Evolutionary conservation across 2,329 filamentous ascomycete species (phyloP).

Genomic region (Clonostachys rosea): DNA sequence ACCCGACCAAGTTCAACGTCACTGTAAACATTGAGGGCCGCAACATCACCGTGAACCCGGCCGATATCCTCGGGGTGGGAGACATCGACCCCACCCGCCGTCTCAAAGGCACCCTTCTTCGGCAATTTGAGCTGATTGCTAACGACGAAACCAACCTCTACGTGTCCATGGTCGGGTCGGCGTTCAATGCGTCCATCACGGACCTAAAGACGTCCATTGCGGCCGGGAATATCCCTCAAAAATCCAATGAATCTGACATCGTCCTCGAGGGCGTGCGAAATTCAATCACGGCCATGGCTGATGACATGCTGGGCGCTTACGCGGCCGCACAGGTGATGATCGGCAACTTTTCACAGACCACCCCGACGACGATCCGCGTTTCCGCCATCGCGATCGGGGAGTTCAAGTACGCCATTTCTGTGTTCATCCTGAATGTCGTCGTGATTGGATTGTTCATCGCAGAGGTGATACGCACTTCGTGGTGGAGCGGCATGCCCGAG

Average conservation of each 20-base stretch:
- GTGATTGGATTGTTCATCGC: slow-evolving; percentile 2
- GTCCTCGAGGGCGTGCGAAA: background rate
- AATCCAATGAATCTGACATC: background rate
- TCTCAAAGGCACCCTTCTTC: slow-evolving; percentile 11
- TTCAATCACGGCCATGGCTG: background rate
- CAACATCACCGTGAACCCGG: background rate
- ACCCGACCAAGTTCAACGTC: background rate
- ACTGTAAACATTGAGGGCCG: background rate
- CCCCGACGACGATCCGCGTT: background rate
- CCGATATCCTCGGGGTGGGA: background rate
- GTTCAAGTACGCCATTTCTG: background rate
- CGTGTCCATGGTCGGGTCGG: slow-evolving; percentile 24
- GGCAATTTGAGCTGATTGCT: slow-evolving; percentile 24
- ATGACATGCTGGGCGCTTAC: slow-evolving; percentile 1
- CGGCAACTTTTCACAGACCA: background rate
- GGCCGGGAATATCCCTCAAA: background rate
- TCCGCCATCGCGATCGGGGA: background rate
- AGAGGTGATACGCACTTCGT: slow-evolving; percentile 7
- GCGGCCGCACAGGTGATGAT: background rate
- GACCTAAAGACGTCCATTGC: slow-evolving; percentile 2
- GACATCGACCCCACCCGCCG: slow-evolving; percentile 1
- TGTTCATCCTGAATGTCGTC: background rate
- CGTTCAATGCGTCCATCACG: slow-evolving; percentile 22
- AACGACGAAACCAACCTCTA: slow-evolving; percentile 28
- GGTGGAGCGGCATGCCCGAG: slow-evolving; percentile 8